A percentile compares a stretch with the other conserved stretches of the same genome.
These are phyloP conservation scores for Aspergillus saccharolyticus DNA, from an alignment of 495 filamentous ascomycete species.

Conservation along the genomic window DNA sequence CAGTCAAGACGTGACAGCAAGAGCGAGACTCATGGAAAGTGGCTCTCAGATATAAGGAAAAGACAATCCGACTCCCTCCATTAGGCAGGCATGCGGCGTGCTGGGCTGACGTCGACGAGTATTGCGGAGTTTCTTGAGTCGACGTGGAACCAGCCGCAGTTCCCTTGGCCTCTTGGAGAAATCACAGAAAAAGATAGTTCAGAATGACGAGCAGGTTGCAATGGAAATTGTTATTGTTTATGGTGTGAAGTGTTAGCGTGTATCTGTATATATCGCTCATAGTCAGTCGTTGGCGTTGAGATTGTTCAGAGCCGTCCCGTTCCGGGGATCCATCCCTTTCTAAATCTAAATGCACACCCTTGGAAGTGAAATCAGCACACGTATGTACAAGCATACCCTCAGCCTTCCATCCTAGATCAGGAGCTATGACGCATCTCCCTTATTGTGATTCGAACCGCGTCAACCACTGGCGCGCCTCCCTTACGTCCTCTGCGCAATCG, in stretches of 20 bases:
- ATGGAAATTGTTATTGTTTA: neutral
- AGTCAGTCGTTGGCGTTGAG: neutral
- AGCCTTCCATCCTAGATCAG: neutral
- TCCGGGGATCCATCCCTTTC: neutral
- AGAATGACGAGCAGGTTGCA: neutral
- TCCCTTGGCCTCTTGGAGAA: neutral
- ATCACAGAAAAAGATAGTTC: neutral
- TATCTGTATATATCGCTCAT: neutral
- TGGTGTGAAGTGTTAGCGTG: neutral
- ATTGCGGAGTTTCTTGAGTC: neutral
- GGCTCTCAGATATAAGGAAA: neutral
- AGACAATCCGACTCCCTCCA: neutral
- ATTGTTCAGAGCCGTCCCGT: neutral
- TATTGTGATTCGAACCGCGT: constrained; percentile 23
- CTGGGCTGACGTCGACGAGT: constrained; percentile 21
- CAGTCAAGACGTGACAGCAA: neutral
- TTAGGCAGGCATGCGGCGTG: neutral
- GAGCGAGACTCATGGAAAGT: neutral
- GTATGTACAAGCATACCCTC: neutral
- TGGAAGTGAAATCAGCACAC: neutral
- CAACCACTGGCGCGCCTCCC: constrained; percentile 35
- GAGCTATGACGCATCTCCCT: neutral
- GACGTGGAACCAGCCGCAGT: constrained; percentile 3
- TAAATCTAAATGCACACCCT: neutral
- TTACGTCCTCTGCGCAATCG: constrained; percentile 18